Evolutionary conservation across 2,329 filamentous ascomycete genomes (phyloP).

Genomic region (Amesomyces nigricolor): DNA sequence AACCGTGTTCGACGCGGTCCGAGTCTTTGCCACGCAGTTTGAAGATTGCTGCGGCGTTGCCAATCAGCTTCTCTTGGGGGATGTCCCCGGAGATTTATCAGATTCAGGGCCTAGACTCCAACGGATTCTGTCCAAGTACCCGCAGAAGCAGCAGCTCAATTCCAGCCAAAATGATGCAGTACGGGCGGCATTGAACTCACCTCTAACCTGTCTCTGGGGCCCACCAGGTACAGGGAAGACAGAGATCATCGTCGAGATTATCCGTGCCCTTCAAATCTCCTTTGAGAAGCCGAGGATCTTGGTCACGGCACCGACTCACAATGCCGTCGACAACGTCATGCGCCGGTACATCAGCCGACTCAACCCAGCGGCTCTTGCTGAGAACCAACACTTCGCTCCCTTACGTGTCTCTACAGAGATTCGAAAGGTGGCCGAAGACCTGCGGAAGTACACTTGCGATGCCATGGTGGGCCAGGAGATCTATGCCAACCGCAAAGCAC

Average conservation of each 20-base stretch:
- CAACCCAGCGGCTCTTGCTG: neutral
- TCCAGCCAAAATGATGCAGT: constrained; percentile 32
- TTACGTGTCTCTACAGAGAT: constrained; percentile 32
- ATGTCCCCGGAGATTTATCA: too few species aligned
- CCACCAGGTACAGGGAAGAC: constrained; percentile 43
- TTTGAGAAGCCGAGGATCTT: constrained; percentile 30
- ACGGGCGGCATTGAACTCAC: constrained; percentile 25
- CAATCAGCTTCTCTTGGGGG: too few species aligned
- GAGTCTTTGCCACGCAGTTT: too few species aligned
- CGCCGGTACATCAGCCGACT: constrained; percentile 28
- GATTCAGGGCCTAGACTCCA: neutral
- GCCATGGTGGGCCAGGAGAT: constrained; percentile 31
- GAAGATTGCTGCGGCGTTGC: too few species aligned
- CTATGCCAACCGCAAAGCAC: constrained; percentile 26
- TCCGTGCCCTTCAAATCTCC: constrained; percentile 30
- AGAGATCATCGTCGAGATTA: constrained; percentile 37
- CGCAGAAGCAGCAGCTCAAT: neutral
- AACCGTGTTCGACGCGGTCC: too few species aligned
- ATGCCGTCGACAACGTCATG: constrained; percentile 42
- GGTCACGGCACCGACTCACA: constrained; percentile 40
- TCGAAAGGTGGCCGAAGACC: constrained; percentile 32
- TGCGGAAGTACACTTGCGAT: constrained; percentile 34
- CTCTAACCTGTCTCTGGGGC: constrained; percentile 39
- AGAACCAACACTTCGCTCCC: constrained; percentile 3
- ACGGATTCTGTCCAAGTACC: neutral